Base-by-base conservation (phyloP, 2,329 filamentous ascomycete species). In the Albifimbria verrucaria region DNA sequence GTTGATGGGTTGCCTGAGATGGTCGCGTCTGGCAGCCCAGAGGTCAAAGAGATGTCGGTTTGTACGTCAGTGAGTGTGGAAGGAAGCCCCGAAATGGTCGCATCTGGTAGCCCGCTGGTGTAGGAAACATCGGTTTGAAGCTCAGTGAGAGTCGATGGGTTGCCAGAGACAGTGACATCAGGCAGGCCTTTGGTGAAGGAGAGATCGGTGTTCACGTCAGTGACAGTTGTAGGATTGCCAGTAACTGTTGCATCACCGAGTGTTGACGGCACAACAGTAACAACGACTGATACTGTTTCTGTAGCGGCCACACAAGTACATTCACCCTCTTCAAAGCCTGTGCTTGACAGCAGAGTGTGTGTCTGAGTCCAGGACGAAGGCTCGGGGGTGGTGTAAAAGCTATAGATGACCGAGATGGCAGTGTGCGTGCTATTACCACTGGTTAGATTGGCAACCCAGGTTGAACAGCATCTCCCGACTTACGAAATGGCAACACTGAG, bases 401-500 rank as follows among this genome's bases (percentile, higher is more conserved):
- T 66, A 56, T 70, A 72, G 50, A 71, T 61, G 42, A 69, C 71
- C 21, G 62, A 62, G 42, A 67, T 53, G 20, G 61, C 59, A 20
- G 69, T 71, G 48, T 66, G 62, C 7, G 70, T 72, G 39, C 70
- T 72, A 17, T 7, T 23, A 20, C 10, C 10, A 21, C 21, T 22
- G 17, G 51, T 65, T 45, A 62, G 53, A n/a, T n/a, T n/a, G n/a
- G n/a, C n/a, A n/a, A n/a, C n/a, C n/a, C n/a, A n/a, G n/a, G n/a
- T n/a, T n/a, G n/a, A n/a, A n/a, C n/a, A n/a, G n/a, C n/a, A n/a
- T n/a, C n/a, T n/a, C n/a, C n/a, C n/a, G n/a, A 59, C 70, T 63
- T 59, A 73, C 70, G 68, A 68, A 55, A 72, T 62, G 2, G 70
- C 68, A 22, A 70, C 61, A 45, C 60, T 66, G 52, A 65, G 56